Evolutionary conservation across 768 basidiomycete species (phyloP).

Genomic region (Tylopilus subfusipes): DNA sequence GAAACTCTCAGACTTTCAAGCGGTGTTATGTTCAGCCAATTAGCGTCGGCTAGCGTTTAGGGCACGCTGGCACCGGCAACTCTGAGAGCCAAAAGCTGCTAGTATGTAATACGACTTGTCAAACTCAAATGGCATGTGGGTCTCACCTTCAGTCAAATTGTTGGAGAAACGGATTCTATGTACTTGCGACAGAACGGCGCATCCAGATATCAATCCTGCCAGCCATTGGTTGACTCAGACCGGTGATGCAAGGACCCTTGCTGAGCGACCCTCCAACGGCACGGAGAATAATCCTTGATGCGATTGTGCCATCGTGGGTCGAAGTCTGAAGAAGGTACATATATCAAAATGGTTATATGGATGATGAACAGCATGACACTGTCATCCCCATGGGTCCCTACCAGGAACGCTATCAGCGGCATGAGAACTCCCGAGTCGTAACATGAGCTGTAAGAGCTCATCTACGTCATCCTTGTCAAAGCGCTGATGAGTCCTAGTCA

Average conservation of each 20-base stretch:
- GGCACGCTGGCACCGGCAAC: neutral
- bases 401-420: neutral
- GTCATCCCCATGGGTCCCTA: neutral
- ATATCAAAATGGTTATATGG: neutral
- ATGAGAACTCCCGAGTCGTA: neutral
- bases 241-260: neutral
- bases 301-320: neutral
- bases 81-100: neutral
- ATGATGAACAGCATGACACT: neutral
- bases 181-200: neutral
- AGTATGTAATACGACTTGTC: neutral
- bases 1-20: conserved; percentile 7
- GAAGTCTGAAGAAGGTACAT: neutral
- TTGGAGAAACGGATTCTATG: neutral
- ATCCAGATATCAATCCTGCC: neutral
- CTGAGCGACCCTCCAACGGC: neutral
- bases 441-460: neutral
- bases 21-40: neutral
- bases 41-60: neutral
- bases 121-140: too few species aligned
- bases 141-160: neutral
- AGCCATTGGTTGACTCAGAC: neutral
- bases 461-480: neutral
- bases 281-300: neutral
- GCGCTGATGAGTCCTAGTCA: neutral